A percentile compares a stretch with the other conserved stretches of the same genome.
Evolutionary conservation across 495 filamentous ascomycete species (phyloP).

Genomic region (Polyplosphaeria fusca): DNA sequence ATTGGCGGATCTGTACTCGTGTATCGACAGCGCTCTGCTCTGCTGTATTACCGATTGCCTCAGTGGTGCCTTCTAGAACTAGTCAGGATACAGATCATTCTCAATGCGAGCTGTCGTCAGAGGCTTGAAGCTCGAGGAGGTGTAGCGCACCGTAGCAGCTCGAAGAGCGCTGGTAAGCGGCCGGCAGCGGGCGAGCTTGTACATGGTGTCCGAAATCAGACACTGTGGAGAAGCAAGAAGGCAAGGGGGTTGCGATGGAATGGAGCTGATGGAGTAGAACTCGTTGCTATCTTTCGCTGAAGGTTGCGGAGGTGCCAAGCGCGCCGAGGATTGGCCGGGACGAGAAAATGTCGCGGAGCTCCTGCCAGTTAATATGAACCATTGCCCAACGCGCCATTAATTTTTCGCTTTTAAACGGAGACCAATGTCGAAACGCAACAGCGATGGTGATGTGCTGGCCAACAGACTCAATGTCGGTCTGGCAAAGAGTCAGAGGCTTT

Average conservation of each 20-base stretch:
- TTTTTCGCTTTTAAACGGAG: neutral
- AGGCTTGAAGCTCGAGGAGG: constrained; percentile 23
- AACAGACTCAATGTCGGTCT: constrained; percentile 47
- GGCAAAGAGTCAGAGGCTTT: constrained; percentile 44
- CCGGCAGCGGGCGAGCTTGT: constrained; percentile 67
- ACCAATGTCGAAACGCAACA: constrained; percentile 27
- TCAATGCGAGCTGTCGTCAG: constrained; percentile 19
- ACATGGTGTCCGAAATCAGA: constrained; percentile 51
- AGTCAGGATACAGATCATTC: constrained; percentile 31
- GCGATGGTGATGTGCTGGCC: constrained; percentile 46
- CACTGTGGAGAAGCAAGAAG: constrained; percentile 30
- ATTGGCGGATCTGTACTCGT: constrained; percentile 93
- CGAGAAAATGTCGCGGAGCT: constrained; percentile 16
- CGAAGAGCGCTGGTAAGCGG: constrained; percentile 65
- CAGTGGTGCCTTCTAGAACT: constrained; percentile 48
- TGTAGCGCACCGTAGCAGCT: constrained; percentile 56
- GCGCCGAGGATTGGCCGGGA: constrained; percentile 27
- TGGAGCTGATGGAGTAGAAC: constrained; percentile 8
- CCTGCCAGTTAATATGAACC: constrained; percentile 19
- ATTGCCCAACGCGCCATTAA: constrained; percentile 6
- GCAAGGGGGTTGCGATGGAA: constrained; percentile 10
- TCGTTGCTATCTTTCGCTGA: constrained; percentile 4
- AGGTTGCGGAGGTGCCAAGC: constrained; percentile 28
- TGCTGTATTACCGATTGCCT: constrained; percentile 60
- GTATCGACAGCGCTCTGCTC: constrained; percentile 85